A percentile compares a stretch with the other conserved stretches of the same genome.
phyloP scores from a whole-genome alignment of 164 flowering plant species.

The Berberis thunbergii region DNA sequence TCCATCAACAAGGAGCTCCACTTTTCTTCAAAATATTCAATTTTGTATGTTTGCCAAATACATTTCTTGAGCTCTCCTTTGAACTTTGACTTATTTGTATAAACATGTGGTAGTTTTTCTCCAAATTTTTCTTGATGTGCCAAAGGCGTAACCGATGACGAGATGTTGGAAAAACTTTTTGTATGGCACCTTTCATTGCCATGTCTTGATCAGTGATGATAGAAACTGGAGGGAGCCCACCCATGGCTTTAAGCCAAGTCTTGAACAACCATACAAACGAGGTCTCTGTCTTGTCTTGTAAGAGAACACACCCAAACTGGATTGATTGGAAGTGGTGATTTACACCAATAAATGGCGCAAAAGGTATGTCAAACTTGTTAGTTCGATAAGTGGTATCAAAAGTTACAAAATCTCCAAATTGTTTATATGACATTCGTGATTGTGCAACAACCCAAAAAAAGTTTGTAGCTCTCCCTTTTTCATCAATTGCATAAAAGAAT shows the following conservation, averaged over 20 bases:
- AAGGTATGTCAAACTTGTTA: not conserved
- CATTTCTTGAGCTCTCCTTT: not conserved
- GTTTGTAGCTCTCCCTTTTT: not conserved
- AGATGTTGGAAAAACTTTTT: not conserved
- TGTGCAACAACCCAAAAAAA: not conserved
- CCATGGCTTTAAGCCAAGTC: not conserved
- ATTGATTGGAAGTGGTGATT: not conserved
- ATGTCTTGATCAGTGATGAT: not conserved
- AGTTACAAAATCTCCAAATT: not conserved
- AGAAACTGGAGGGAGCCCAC: not conserved
- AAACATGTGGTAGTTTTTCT: not conserved
- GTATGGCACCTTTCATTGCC: not conserved
- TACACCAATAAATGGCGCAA: not conserved
- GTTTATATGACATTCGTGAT: not conserved
- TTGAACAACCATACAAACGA: not conserved
- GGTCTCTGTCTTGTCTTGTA: not conserved
- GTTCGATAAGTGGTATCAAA: not conserved
- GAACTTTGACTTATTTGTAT: not conserved
- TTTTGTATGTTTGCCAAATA: not conserved
- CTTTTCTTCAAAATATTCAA: not conserved
- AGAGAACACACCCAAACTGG: not conserved
- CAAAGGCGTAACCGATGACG: not conserved
- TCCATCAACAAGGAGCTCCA: not conserved
- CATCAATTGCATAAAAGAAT: not conserved
- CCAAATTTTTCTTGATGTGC: slow-evolving; percentile 2